Conservation (phyloP, 495 filamentous ascomycete species). For the Annulohypoxylon nitens region DNA sequence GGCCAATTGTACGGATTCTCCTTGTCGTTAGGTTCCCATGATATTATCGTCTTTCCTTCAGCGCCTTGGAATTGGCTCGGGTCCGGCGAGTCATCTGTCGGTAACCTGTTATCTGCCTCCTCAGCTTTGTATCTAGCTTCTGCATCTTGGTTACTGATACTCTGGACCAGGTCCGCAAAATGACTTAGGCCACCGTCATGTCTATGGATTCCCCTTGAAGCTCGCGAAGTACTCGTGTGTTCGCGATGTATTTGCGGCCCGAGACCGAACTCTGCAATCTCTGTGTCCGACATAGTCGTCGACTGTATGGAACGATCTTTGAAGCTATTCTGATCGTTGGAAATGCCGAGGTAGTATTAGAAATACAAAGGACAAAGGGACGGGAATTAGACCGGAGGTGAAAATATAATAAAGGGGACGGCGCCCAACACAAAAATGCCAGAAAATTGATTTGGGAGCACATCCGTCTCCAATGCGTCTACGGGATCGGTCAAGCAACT, state of each 20-base stretch:
- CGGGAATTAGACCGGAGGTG: background rate
- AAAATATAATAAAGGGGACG: conserved; percentile 7
- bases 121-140: conserved; percentile 54
- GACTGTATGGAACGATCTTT: background rate
- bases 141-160: conserved; percentile 55
- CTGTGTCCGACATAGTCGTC: conserved; percentile 21
- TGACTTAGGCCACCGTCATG: conserved; percentile 31
- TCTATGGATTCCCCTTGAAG: conserved; percentile 13
- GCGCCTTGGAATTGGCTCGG: conserved; percentile 34
- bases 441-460: conserved; percentile 21
- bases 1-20: conserved; percentile 72
- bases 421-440: background rate
- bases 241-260: conserved; percentile 24
- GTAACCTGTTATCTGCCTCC: conserved; percentile 51
- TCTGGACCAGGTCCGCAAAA: conserved; percentile 49
- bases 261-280: background rate
- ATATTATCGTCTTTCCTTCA: conserved; percentile 57
- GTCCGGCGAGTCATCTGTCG: conserved; percentile 37
- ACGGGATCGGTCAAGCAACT: conserved; percentile 24
- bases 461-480: conserved; percentile 12
- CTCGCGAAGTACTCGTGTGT: conserved; percentile 26
- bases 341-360: background rate
- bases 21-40: conserved; percentile 63
- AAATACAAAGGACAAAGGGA: background rate
- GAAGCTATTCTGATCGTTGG: background rate